Percentiles rank a stretch among this genome's conserved stretches.
Conservation (phyloP, 768 basidiomycete species). For the Leccinum broughii region DNA sequence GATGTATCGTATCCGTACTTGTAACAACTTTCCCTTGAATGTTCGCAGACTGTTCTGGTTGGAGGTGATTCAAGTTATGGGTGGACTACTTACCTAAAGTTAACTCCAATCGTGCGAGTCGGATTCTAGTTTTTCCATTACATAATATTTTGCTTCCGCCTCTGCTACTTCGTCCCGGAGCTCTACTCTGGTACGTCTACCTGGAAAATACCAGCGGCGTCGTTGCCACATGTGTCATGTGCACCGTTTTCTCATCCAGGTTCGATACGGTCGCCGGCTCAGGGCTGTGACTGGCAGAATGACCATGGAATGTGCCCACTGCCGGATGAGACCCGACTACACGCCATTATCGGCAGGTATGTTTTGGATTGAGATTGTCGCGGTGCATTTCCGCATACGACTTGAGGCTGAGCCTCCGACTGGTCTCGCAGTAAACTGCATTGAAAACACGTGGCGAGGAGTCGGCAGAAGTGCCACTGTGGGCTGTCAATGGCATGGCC, state of each 20-base stretch:
- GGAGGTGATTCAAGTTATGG: neutral
- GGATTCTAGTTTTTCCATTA: too few relatives aligned
- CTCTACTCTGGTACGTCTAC: neutral
- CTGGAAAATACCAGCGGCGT: neutral
- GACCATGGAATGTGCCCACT: neutral
- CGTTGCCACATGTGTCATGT: neutral
- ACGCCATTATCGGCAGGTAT: neutral
- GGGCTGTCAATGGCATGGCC: neutral
- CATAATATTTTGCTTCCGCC: neutral
- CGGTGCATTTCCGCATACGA: neutral
- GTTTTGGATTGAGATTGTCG: neutral
- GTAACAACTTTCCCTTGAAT: neutral
- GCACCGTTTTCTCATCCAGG: neutral
- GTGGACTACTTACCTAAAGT: neutral
- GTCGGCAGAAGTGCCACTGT: neutral
- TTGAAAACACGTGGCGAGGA: neutral
- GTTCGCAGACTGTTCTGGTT: neutral
- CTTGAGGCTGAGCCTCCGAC: neutral
- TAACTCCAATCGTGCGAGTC: neutral
- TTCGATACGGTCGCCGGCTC: neutral
- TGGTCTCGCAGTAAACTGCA: neutral
- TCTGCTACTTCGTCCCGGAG: neutral
- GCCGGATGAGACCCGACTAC: constrained; percentile 1
- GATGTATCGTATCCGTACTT: constrained; percentile 1
- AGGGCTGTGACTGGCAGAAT: neutral